Percentiles rank a stretch among this genome's conserved stretches.
These are phyloP conservation scores for Blastobotrys indianensis DNA, from an alignment of 1,139 yeast species.

Conservation along the genomic window DNA sequence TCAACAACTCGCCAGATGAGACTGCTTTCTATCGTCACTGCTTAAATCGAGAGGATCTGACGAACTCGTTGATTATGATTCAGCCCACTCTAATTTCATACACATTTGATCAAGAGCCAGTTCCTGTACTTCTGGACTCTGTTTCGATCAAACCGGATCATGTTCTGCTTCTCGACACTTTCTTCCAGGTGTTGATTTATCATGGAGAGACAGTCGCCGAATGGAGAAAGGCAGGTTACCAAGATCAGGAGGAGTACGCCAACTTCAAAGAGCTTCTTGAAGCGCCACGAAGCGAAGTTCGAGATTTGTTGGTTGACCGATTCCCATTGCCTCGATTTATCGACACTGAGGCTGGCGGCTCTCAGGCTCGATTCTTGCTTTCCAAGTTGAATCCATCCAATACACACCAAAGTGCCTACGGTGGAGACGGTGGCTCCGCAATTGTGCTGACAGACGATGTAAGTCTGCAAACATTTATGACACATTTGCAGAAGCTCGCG, in stretches of 20 bases:
- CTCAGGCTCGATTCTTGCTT: conserved; percentile 93
- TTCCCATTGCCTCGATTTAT: conserved; percentile 96
- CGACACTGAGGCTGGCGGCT: conserved; percentile 96
- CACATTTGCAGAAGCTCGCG: conserved; percentile 78
- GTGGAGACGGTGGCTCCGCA: conserved; percentile 51
- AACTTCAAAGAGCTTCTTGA: conserved; percentile 82
- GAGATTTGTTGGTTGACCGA: conserved; percentile 82
- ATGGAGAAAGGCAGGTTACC: conserved; percentile 95
- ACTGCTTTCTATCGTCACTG: conserved; percentile 96
- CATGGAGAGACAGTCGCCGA: conserved; percentile 93
- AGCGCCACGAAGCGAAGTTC: conserved; percentile 90
- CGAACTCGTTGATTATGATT: conserved; percentile 92
- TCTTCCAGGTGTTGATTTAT: conserved; percentile 91
- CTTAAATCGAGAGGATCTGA: conserved; percentile 82
- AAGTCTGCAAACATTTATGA: conserved; percentile 84
- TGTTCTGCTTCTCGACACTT: conserved; percentile 83
- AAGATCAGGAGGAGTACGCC: conserved; percentile 82
- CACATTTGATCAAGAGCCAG: conserved; percentile 71
- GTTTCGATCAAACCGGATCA: conserved; percentile 87
- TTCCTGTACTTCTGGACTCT: conserved; percentile 90
- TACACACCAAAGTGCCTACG: conserved; percentile 57
- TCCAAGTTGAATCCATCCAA: conserved; percentile 93
- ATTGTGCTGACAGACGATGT: conserved; percentile 95
- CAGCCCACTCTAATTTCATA: conserved; percentile 92
- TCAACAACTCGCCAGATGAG: conserved; percentile 97